Evolutionary conservation across 352 stramenopile genomes (phyloP), one percentile per base, ranked within the genome.

Genomic region (Phytopythium cucurbitacearum): DNA sequence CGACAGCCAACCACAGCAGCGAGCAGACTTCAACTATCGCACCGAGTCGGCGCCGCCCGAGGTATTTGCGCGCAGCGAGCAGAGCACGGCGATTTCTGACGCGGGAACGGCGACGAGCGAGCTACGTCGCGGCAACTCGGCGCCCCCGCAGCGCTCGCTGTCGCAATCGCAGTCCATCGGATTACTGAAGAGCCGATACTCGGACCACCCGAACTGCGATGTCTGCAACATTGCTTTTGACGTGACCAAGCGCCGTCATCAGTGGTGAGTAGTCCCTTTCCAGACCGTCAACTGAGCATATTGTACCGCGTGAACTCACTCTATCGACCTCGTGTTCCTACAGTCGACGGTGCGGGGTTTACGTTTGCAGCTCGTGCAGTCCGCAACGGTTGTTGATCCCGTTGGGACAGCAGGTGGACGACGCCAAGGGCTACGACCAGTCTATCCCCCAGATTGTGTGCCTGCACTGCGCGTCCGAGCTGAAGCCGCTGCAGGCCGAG

Each of bases 181-280:
- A 3, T 55, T 85, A 21, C 53, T 83, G 16, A 72, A 48, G 10
- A 48, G 63, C 1, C 76, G 76, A 11, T 89, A 89, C 57, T 59
- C 66, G 7, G 68, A 85, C 51, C 76, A 89, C 40, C 79, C 79
- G 3, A 83, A 80, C 48, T 87, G 76, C 65, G 76, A 87, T 44
- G 57, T 87, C n/a, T 89, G 78, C 62, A 59, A 51, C 35, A 50
- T 78, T 28, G 40, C 39, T 28, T 89, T 89, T 47, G 78, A 89
- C 39, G 63, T 89, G 48, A 80, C 73, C 28, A 85, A 84, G 51
- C 71, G 71, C 16, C 73, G 78, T 10, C 78, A 89, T 37, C 76
- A 87, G 45, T 89, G 76, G 73, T 85, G 39, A 40, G 59, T 50
- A 41, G 3, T 13, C 12, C 21, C 21, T 28, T 40, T n/a, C 9